Conservation (phyloP, 2,329 filamentous ascomycete genomes). For the Hypomyces perniciosus region DNA sequence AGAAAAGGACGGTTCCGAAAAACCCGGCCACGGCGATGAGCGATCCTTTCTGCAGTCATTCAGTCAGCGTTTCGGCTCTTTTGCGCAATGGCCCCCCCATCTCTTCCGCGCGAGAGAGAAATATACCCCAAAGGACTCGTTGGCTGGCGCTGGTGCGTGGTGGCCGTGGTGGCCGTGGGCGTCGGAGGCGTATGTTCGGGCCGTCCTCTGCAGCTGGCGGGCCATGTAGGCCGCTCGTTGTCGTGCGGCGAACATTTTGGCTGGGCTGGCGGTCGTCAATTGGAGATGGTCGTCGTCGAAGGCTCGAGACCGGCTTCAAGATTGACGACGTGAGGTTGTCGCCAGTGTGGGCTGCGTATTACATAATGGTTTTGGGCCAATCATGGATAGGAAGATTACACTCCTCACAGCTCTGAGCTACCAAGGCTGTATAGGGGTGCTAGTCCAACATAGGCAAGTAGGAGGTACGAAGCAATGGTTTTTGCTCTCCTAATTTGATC, state of each 20-base stretch:
- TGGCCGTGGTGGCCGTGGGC: conserved; percentile 43
- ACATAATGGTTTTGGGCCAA: conserved; percentile 8
- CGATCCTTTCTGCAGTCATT: conserved; percentile 40
- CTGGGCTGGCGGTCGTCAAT: conserved; percentile 27
- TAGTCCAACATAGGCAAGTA: neutral
- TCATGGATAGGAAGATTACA: neutral
- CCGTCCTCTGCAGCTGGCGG: conserved; percentile 32
- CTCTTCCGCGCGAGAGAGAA: neutral
- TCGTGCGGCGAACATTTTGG: conserved; percentile 39
- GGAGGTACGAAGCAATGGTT: too few relatives aligned
- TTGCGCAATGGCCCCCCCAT: neutral
- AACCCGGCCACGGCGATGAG: conserved; percentile 41
- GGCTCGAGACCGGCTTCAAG: conserved; percentile 9
- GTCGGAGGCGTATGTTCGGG: conserved; percentile 50
- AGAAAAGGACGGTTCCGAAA: conserved; percentile 39
- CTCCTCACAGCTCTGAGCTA: neutral
- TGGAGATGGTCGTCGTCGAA: conserved; percentile 22
- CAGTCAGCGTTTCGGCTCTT: conserved; percentile 4
- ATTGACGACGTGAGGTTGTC: conserved; percentile 18
- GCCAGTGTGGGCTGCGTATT: conserved; percentile 10
- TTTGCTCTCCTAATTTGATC: too few relatives aligned
- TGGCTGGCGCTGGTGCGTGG: conserved; percentile 41
- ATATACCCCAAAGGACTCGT: conserved; percentile 54
- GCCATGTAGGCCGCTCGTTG: conserved; percentile 36
- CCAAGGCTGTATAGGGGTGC: neutral